Conservation (phyloP, 306 rosid genomes). For the Prunus kanzakura region DNA sequence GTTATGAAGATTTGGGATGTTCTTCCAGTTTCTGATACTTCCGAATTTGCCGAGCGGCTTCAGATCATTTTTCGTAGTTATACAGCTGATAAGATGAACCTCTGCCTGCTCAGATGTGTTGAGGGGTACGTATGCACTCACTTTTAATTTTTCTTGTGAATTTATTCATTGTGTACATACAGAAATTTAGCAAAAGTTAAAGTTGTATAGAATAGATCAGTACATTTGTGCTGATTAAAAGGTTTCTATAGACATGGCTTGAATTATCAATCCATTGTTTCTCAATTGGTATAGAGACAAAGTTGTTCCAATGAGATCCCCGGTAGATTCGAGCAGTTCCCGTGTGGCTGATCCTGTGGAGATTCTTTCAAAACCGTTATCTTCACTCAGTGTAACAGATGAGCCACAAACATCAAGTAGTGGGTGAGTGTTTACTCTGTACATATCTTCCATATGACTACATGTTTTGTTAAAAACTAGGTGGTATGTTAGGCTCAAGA, state of each 20-base stretch:
- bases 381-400: slow-evolving; percentile 18
- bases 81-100: slow-evolving; percentile 26
- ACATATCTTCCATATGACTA: too few species aligned
- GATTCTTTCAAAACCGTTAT: slow-evolving; percentile 12
- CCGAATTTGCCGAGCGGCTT: slow-evolving; percentile 20
- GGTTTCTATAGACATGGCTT: too few species aligned
- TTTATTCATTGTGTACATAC: too few species aligned
- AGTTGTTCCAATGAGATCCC: slow-evolving; percentile 31
- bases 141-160: too few species aligned
- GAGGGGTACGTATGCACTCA: slow-evolving; percentile 29
- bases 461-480: too few species aligned
- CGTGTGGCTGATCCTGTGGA: background rate
- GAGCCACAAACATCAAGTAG: slow-evolving; percentile 3
- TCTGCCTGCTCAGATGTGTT: slow-evolving; percentile 26
- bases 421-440: too few species aligned
- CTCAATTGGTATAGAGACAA: slow-evolving; percentile 7
- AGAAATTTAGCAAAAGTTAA: background rate
- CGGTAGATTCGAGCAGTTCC: background rate
- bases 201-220: too few species aligned
- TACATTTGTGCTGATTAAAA: too few species aligned
- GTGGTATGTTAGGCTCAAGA: too few species aligned
- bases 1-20: slow-evolving; percentile 51
- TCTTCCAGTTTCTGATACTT: slow-evolving; percentile 26
- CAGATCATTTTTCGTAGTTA: slow-evolving; percentile 24
- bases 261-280: background rate